Percentiles rank a stretch among this genome's conserved stretches.
phyloP scores from a whole-genome alignment of 1,139 yeast species.

The Entelexis sorbosivorans region DNA sequence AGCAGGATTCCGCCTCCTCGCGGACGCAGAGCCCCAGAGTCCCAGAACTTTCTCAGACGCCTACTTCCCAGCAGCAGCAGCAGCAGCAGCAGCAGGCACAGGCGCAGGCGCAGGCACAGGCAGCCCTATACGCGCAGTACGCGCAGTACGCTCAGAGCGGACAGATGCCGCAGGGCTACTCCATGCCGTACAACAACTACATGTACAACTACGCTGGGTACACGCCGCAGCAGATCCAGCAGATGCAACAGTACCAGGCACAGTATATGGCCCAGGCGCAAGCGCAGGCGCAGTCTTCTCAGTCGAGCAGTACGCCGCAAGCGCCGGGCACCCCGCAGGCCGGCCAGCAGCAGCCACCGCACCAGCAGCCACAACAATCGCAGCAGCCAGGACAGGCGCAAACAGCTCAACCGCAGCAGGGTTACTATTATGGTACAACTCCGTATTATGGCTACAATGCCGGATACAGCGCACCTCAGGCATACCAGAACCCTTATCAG shows the following conservation, averaged over 20 bases:
- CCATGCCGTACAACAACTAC: background rate
- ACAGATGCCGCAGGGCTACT: background rate
- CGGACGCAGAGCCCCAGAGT: background rate
- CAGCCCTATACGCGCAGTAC: conserved; percentile 1
- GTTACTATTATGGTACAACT: conserved; percentile 12
- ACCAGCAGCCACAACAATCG: conserved; percentile 7
- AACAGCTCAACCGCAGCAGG: conserved; percentile 10
- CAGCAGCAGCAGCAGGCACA: background rate
- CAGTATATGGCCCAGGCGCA: conserved; percentile 12
- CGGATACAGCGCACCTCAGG: background rate
- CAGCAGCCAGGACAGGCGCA: conserved; percentile 6
- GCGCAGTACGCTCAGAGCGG: conserved; percentile 3
- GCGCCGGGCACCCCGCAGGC: background rate
- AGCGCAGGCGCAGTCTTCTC: background rate
- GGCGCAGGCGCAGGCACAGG: too few relatives aligned
- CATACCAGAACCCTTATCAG: background rate
- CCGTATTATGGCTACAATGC: conserved; percentile 5
- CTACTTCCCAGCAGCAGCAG: conserved; percentile 6
- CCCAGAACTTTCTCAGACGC: background rate
- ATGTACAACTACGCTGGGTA: conserved; percentile 1
- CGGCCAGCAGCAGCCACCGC: background rate
- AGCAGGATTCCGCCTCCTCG: background rate
- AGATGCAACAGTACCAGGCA: conserved; percentile 10
- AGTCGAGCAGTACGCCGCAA: background rate
- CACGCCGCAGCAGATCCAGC: conserved; percentile 15